These are phyloP conservation scores for Claviceps sp. DNA, from an alignment of 2,329 filamentous ascomycete genomes.

Conservation along the genomic window DNA sequence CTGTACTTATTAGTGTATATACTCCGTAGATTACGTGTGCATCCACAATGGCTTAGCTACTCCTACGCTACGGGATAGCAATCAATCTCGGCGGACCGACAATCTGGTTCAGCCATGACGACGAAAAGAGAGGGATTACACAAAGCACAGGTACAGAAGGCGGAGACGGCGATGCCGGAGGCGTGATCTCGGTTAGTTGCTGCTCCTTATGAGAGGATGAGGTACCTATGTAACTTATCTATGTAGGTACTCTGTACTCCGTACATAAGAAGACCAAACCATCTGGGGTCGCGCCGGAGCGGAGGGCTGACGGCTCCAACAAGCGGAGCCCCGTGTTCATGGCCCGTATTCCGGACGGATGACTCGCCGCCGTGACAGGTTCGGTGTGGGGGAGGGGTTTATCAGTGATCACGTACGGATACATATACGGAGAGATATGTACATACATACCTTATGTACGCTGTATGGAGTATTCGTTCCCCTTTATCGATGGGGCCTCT, in stretches of 20 bases:
- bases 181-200: conserved; percentile 1
- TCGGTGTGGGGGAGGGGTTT: neutral
- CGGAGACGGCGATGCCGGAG: conserved; percentile 4
- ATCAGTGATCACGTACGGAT: too few species aligned
- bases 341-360: neutral
- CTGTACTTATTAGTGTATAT: too few species aligned
- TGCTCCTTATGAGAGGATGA: too few species aligned
- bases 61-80: neutral
- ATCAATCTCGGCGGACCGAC: neutral
- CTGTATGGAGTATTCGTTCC: too few species aligned
- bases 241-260: too few species aligned
- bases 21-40: too few species aligned
- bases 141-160: neutral
- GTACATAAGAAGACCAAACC: neutral
- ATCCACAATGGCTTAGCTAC: neutral
- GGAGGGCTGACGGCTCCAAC: neutral
- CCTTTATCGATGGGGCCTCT: too few species aligned
- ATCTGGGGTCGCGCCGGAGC: conserved; percentile 2
- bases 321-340: conserved; percentile 5
- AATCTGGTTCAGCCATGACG: neutral
- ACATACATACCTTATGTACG: too few species aligned
- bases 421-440: too few species aligned
- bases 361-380: neutral
- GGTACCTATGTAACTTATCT: too few species aligned
- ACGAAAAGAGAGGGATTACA: neutral